Base-by-base conservation (phyloP, 768 basidiomycete species). In the Leccinum ochraceum region DNA sequence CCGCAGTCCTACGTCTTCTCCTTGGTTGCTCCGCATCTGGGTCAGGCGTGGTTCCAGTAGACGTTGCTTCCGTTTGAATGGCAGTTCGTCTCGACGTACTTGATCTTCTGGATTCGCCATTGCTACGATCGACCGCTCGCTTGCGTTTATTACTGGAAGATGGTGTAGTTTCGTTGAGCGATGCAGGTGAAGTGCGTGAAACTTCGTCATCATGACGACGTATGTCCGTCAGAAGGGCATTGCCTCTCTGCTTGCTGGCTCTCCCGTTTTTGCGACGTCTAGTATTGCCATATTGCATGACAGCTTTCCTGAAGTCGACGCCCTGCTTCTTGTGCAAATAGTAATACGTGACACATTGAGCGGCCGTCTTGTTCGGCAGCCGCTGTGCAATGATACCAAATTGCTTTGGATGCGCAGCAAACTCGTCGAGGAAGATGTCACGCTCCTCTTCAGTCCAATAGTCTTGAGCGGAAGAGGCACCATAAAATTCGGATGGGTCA, bases 281-380 rank as follows among this genome's bases (percentile, higher is more conserved):
- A 60, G 83, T 86, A 1, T 86, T 83, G 14, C 84, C 87, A 63
- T 84, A 83, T 66, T 83, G 83, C 52, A 85, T 77, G 24, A 93
- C 80, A 16, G 90, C 85, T 65, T 87, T 85, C 58, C 91, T 85
- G 76, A 94, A 95, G 75, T 95, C 89, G 69, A 95, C 92, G 39
- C 82, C 75, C 66, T 82, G 83, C 77, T 94, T 94, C 82, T 98
- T 98, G 77, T 95, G 92, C 54, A 96, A 79, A 74, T 98, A 98
- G 75, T 98, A 98, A 75, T 86, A 96, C 53, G 89, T 84, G 51
- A 98, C 91, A 70, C 95, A 97, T 80, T 97, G 91, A 0, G 87
- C 80, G 1, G 92, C 79, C 2, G 92, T 88, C 81, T 97, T 98
- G 79, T 92, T 82, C 5, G 89, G 85, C 13, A 98, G 76, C 64